A percentile compares a stretch with the other conserved stretches of the same genome.
Conservation (phyloP, 257 asterid genomes). For the Gentiana macrophylla region DNA sequence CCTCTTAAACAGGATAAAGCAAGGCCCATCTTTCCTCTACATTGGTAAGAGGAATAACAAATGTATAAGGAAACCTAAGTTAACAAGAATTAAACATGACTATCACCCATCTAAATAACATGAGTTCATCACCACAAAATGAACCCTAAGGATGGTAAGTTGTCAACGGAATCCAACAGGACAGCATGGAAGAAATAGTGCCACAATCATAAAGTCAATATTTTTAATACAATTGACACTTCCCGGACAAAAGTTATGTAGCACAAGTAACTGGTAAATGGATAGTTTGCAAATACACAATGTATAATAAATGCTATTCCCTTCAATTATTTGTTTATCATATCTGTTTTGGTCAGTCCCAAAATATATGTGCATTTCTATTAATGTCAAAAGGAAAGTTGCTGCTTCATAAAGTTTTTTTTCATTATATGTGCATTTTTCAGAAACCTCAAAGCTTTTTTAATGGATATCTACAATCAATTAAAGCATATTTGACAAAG, state of each 20-base stretch:
- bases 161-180: background rate
- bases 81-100: background rate
- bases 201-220: background rate
- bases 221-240: background rate
- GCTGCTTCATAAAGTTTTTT: too few relatives aligned
- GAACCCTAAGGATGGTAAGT: background rate
- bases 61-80: background rate
- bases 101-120: background rate
- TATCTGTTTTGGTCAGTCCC: too few relatives aligned
- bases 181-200: background rate
- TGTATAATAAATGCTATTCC: too few relatives aligned
- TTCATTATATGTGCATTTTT: too few relatives aligned
- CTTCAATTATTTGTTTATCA: too few relatives aligned
- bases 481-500: too few relatives aligned
- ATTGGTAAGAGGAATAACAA: background rate
- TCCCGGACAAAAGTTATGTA: background rate
- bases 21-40: conserved; percentile 39
- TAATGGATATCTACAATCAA: too few relatives aligned
- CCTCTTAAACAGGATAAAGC: conserved; percentile 54
- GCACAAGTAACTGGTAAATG: background rate
- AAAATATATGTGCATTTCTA: too few relatives aligned
- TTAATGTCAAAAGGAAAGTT: too few relatives aligned
- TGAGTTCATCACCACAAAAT: background rate
- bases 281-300: background rate
- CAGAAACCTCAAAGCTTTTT: too few relatives aligned